Conservation (phyloP, 2,329 filamentous ascomycete genomes). For the Phaeosphaeriaceae sp. region DNA sequence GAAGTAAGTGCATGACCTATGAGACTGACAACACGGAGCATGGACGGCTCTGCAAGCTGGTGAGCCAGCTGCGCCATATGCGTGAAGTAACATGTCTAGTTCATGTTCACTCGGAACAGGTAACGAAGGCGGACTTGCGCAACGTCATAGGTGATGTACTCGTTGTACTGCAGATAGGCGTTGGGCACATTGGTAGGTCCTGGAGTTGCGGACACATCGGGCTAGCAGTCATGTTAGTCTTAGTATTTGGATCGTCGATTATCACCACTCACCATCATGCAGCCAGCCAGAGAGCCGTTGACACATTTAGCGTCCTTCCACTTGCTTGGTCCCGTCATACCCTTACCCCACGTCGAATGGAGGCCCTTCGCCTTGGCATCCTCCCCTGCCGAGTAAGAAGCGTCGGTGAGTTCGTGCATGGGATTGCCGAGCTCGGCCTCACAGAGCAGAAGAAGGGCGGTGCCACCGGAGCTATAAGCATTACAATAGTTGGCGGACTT, state of each 20-base stretch:
- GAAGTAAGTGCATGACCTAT: background rate
- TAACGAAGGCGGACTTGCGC: constrained; percentile 75
- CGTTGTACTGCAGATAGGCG: constrained; percentile 71
- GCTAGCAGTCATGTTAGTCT: constrained; percentile 25
- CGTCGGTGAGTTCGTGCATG: constrained; percentile 67
- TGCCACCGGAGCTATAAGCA: constrained; percentile 67
- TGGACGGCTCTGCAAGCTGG: background rate
- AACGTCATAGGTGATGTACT: constrained; percentile 76
- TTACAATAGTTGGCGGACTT: constrained; percentile 84
- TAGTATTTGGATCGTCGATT: background rate
- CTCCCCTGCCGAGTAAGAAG: constrained; percentile 70
- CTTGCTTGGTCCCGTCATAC: constrained; percentile 66
- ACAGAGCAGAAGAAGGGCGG: constrained; percentile 80
- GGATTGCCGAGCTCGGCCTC: constrained; percentile 83
- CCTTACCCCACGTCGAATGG: constrained; percentile 75
- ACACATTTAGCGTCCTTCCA: constrained; percentile 81
- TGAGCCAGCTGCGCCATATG: background rate
- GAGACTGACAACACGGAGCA: background rate
- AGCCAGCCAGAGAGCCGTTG: constrained; percentile 70
- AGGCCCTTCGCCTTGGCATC: constrained; percentile 67
- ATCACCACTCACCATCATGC: constrained; percentile 69
- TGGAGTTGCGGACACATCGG: constrained; percentile 49
- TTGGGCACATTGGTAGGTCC: constrained; percentile 57
- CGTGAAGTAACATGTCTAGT: background rate
- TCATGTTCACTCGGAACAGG: constrained; percentile 64